A percentile compares a stretch with the other conserved stretches of the same genome.
Conservation (phyloP, 2,329 filamentous ascomycete genomes). For the Sclerotiophoma versabilis region DNA sequence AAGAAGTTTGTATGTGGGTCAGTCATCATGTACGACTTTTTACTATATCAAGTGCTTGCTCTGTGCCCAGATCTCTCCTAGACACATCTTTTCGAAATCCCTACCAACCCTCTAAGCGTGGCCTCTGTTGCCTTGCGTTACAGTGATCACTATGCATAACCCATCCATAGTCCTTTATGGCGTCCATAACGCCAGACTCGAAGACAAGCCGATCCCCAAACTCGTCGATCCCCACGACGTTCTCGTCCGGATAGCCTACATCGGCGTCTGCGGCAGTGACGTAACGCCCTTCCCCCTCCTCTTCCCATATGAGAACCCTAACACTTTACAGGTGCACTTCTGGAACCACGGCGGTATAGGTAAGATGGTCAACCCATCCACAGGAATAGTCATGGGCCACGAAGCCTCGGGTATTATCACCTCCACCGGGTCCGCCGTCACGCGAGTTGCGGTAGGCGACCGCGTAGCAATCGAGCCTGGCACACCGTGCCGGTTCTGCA, state of each 20-base stretch:
- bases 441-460: constrained; percentile 77
- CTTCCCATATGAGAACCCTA: not conserved
- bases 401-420: constrained; percentile 85
- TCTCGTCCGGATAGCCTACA: constrained; percentile 54
- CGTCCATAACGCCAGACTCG: constrained; percentile 46
- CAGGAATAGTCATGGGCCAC: constrained; percentile 87
- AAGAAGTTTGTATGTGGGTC: not conserved
- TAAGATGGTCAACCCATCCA: constrained; percentile 78
- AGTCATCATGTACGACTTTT: not conserved
- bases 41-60: not conserved
- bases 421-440: constrained; percentile 79
- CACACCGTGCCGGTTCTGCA: constrained; percentile 85
- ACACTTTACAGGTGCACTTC: constrained; percentile 72
- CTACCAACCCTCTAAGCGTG: not conserved
- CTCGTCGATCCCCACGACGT: constrained; percentile 50
- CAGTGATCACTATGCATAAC: constrained; percentile 40
- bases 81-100: not conserved
- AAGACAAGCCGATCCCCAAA: constrained; percentile 49
- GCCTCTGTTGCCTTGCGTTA: not conserved
- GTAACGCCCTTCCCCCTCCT: constrained; percentile 15
- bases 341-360: constrained; percentile 95
- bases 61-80: not conserved
- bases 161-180: constrained; percentile 54
- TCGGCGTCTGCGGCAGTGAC: constrained; percentile 55
- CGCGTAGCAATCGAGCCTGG: constrained; percentile 93